Evolutionary conservation across 2,329 filamentous ascomycete species (phyloP).

Genomic region (Microsporum ferrugineum): DNA sequence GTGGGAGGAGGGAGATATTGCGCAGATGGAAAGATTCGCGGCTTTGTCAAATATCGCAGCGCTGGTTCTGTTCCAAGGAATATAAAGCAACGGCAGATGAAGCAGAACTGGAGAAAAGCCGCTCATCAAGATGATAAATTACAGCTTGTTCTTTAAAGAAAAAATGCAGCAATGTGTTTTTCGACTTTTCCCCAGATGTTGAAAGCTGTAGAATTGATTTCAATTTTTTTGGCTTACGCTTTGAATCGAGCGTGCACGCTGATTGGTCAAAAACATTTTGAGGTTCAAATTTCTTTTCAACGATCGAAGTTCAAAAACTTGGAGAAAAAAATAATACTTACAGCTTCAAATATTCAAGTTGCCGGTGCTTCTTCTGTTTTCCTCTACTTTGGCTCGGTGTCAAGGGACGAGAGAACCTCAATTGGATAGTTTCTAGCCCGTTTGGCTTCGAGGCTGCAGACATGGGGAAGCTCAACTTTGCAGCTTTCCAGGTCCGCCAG

Average conservation of each 20-base stretch:
- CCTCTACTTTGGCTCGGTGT: not conserved
- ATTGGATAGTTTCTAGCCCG: not conserved
- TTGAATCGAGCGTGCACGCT: not conserved
- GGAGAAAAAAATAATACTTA: not conserved
- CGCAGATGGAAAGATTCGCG: not conserved
- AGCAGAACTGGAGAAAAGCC: too few species aligned
- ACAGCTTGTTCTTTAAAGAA: too few species aligned
- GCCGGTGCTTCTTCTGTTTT: not conserved
- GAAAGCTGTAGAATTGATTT: not conserved
- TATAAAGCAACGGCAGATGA: too few species aligned
- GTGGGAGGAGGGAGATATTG: not conserved
- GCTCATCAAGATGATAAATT: too few species aligned
- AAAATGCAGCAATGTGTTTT: not conserved
- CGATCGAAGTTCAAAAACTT: not conserved
- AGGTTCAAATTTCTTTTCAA: not conserved
- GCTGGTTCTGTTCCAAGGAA: not conserved
- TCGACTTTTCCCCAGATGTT: not conserved
- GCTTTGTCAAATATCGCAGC: not conserved
- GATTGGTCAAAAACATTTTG: not conserved
- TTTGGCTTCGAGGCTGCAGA: not conserved
- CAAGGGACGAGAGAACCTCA: not conserved
- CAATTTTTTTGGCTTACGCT: not conserved
- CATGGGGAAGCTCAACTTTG: constrained; percentile 39
- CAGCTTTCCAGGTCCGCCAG: constrained; percentile 36
- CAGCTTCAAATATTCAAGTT: not conserved